These are phyloP conservation scores for Neonectria hederae DNA, from an alignment of 2,329 filamentous ascomycete genomes.

Conservation along the genomic window DNA sequence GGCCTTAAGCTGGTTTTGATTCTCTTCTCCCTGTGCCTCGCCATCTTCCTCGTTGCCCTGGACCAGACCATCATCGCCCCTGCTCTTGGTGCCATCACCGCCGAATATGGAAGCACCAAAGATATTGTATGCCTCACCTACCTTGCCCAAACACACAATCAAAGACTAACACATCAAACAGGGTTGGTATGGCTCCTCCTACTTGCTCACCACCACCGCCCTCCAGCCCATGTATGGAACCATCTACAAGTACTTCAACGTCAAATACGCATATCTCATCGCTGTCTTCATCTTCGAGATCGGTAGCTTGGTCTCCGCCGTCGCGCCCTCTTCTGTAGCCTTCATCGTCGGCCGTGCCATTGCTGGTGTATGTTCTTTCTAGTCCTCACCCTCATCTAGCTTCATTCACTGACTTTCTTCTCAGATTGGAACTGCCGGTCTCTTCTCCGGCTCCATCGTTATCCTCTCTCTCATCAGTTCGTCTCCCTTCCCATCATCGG, in stretches of 20 bases:
- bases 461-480: constrained; percentile 56
- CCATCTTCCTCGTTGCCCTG: constrained; percentile 60
- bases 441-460: constrained; percentile 61
- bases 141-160: not conserved
- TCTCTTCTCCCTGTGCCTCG: constrained; percentile 55
- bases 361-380: constrained; percentile 50
- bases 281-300: constrained; percentile 56
- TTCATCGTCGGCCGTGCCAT: constrained; percentile 64
- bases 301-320: constrained; percentile 55
- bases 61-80: constrained; percentile 64
- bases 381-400: not conserved
- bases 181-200: constrained; percentile 62
- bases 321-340: constrained; percentile 56
- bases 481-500: constrained; percentile 1
- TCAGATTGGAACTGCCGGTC: constrained; percentile 59
- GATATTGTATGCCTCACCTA: constrained; percentile 52
- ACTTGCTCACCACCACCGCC: constrained; percentile 59
- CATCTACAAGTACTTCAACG: constrained; percentile 60
- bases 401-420: constrained; percentile 14
- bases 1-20: constrained; percentile 53
- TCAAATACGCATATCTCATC: constrained; percentile 57
- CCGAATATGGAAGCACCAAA: constrained; percentile 54
- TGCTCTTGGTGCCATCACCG: constrained; percentile 62
- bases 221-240: constrained; percentile 61
- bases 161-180: constrained; percentile 25